Percentiles rank a stretch among this genome's conserved stretches.
These are phyloP conservation scores for Ormosia emarginata DNA, from an alignment of 306 rosid genomes.

Conservation along the genomic window DNA sequence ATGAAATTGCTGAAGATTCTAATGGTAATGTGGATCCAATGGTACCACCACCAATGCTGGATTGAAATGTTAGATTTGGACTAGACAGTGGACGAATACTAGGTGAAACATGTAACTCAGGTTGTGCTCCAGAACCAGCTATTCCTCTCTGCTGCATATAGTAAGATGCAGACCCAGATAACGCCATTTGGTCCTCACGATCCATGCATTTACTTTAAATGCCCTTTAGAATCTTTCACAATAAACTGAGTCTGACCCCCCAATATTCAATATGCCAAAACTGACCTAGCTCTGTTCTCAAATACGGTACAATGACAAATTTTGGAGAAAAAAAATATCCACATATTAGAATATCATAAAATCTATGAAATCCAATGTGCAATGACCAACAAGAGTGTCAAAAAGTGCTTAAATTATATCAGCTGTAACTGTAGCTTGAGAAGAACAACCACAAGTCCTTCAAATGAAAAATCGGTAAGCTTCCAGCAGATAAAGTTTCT, in stretches of 20 bases:
- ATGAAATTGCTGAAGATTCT: constrained; percentile 60
- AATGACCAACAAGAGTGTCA: constrained; percentile 18
- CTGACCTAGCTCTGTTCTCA: constrained; percentile 39
- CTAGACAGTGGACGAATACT: constrained; percentile 50
- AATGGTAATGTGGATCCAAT: constrained; percentile 60
- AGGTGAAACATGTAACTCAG: constrained; percentile 59
- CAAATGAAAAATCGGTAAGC: constrained; percentile 2
- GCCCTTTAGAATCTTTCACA: constrained; percentile 25
- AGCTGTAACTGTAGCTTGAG: constrained; percentile 7
- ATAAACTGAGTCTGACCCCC: constrained; percentile 7
- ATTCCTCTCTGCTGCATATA: constrained; percentile 74
- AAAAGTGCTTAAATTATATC: not conserved
- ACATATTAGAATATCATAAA: constrained; percentile 23
- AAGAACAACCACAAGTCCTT: constrained; percentile 11
- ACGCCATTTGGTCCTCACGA: constrained; percentile 83
- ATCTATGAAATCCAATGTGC: constrained; percentile 15
- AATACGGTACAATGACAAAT: constrained; percentile 25
- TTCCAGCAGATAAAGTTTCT: constrained; percentile 17
- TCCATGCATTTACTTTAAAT: constrained; percentile 81
- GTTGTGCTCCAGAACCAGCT: constrained; percentile 52
- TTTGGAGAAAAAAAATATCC: constrained; percentile 9
- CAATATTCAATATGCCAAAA: constrained; percentile 23
- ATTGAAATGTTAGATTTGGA: constrained; percentile 60
- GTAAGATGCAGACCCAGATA: constrained; percentile 73
- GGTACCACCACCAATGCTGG: constrained; percentile 50